These are phyloP conservation scores for Begonia masoniana DNA, from an alignment of 306 rosid genomes.

Conservation along the genomic window DNA sequence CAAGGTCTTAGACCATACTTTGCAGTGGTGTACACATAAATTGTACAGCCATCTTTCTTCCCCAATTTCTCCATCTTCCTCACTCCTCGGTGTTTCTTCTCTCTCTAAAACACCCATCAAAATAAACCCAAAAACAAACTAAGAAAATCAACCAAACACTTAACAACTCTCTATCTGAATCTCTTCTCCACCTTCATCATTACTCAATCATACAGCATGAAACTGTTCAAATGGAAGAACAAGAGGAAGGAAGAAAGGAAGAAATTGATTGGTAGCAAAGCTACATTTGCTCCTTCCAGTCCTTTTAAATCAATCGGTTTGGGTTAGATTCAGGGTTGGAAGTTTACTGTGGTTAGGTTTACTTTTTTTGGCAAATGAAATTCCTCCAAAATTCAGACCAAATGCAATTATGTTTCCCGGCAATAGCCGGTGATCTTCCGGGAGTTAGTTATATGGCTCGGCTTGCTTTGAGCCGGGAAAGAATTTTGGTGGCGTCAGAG, in stretches of 20 bases:
- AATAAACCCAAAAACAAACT: neutral
- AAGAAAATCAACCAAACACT: neutral
- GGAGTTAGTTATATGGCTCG: neutral
- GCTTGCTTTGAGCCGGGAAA: neutral
- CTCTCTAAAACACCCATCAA: neutral
- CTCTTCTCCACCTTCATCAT: neutral
- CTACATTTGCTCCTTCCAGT: neutral
- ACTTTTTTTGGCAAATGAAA: neutral
- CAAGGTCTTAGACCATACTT: neutral
- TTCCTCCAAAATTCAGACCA: neutral
- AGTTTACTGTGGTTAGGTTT: neutral
- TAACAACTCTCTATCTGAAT: neutral
- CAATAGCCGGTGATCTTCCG: neutral
- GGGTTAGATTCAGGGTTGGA: neutral
- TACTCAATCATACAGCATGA: neutral
- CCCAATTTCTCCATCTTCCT: neutral
- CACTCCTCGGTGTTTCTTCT: neutral
- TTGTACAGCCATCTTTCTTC: neutral
- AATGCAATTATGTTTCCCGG: neutral
- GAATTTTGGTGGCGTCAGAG: neutral
- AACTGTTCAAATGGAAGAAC: neutral
- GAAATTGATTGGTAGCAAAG: neutral
- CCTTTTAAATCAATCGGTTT: neutral
- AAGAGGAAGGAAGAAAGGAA: neutral
- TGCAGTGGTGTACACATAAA: neutral